Evolutionary conservation across 1,284 basidiomycete species (phyloP).

Genomic region (Puccinia polysora): DNA sequence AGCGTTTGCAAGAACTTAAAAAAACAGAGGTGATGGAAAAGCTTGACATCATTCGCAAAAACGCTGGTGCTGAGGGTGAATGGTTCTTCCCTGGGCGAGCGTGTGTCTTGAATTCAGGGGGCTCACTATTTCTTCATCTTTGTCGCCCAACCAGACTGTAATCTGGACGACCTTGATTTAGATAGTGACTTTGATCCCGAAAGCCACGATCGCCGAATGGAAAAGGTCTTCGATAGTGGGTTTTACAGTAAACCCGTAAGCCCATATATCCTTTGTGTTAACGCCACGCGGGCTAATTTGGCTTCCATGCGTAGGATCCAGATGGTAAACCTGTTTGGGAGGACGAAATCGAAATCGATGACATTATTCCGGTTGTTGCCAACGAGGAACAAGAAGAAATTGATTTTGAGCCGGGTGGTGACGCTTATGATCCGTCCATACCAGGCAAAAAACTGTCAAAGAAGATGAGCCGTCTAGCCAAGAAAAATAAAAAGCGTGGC

Average conservation of each 20-base stretch:
- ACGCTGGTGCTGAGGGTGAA: slow-evolving; percentile 55
- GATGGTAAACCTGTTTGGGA: slow-evolving; percentile 77
- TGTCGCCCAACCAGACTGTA: slow-evolving; percentile 50
- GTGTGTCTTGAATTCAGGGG: not conserved
- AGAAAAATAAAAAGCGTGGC: slow-evolving; percentile 51
- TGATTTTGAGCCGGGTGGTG: slow-evolving; percentile 48
- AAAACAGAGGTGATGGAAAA: slow-evolving; percentile 73
- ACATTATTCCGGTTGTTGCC: slow-evolving; percentile 60
- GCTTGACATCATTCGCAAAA: slow-evolving; percentile 67
- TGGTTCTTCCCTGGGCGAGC: not conserved
- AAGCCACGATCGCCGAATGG: slow-evolving; percentile 72
- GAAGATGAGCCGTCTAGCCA: slow-evolving; percentile 52
- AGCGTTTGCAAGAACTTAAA: slow-evolving; percentile 72
- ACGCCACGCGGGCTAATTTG: not conserved
- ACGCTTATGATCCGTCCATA: slow-evolving; percentile 48
- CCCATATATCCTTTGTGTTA: slow-evolving; percentile 3
- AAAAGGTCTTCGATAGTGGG: slow-evolving; percentile 61
- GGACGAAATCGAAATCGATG: slow-evolving; percentile 75
- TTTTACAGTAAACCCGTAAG: slow-evolving; percentile 57
- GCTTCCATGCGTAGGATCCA: slow-evolving; percentile 55
- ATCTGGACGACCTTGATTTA: slow-evolving; percentile 45
- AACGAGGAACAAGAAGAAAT: slow-evolving; percentile 50
- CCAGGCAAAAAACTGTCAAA: slow-evolving; percentile 44
- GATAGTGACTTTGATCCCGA: slow-evolving; percentile 72
- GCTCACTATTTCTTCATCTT: not conserved